Evolutionary conservation across 2,329 filamentous ascomycete genomes (phyloP), one percentile per base, ranked within the genome.

Genomic region (Colletotrichum sidae): DNA sequence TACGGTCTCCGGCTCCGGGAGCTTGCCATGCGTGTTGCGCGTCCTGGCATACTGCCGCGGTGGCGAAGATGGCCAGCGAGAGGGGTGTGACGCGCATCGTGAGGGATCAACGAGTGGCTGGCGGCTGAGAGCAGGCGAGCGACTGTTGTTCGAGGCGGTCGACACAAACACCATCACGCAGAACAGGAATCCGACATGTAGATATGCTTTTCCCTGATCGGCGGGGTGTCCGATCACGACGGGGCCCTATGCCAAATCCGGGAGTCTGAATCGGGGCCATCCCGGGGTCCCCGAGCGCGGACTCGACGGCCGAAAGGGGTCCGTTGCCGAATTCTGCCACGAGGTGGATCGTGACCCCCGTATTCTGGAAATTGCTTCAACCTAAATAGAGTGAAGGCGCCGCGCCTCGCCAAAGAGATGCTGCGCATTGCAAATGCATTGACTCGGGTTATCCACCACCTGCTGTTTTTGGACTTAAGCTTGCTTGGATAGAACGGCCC

Each of bases 361-460:
- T 61, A 61, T 46, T 47, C 33, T 45, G 52, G 61, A 65, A 55
- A 65, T 65, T 61, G 11, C 51, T 46, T 46, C 45, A 55, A 41
- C 37, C 49, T 55, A 50, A 51, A 60, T 51, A 51, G 11, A 60
- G 56, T 51, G 37, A n/a, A 42, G 8, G 2, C 42, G 42, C 6
- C 42, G 15, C 0, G 8, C 34, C 13, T 8, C 15, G 15, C 60
- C 60, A 63, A n/a, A 58, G 39, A 52, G 12, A n/a, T 1, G 35
- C 33, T 15, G 17, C 45, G 34, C 13, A 65, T 65, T 60, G 39
- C 12, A 34, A 65, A 55, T 42, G 15, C 6, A 10, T 65, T 65
- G 55, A 39, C 51, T 55, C 57, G 51, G 12, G n/a, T n/a, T 9
- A n/a, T 4, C 38, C 49, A 49, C 42, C n/a, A 55, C 34, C 60